Evolutionary conservation across 2,329 filamentous ascomycete genomes (phyloP).

Genomic region (Magnaporthiopsis incrustans): DNA sequence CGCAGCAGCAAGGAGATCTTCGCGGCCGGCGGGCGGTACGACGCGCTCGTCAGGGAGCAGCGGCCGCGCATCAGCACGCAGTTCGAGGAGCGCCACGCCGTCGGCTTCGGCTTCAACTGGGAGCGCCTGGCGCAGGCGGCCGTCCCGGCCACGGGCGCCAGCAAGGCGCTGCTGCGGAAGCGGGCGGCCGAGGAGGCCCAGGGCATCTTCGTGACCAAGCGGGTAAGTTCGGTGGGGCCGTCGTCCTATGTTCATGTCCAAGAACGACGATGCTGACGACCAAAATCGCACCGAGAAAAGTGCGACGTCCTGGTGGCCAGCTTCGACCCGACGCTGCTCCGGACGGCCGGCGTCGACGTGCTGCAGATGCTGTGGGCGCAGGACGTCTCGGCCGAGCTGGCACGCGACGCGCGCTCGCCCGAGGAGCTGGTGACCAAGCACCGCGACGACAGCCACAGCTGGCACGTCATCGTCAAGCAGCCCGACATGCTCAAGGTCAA

Average conservation of each 20-base stretch:
- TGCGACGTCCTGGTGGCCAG: constrained; percentile 88
- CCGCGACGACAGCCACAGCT: constrained; percentile 69
- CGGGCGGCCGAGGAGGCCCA: constrained; percentile 37
- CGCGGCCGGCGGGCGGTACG: constrained; percentile 89
- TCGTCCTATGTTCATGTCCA: too few relatives aligned
- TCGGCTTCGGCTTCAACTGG: constrained; percentile 88
- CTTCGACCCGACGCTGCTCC: constrained; percentile 70
- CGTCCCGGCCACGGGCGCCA: constrained; percentile 27
- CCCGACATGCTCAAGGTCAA: constrained; percentile 73
- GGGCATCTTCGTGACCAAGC: constrained; percentile 51
- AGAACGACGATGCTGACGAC: not conserved
- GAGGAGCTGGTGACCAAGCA: constrained; percentile 75
- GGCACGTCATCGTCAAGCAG: constrained; percentile 83
- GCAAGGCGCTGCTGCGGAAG: constrained; percentile 59
- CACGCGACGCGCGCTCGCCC: constrained; percentile 66
- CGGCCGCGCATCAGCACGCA: constrained; percentile 59
- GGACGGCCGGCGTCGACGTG: constrained; percentile 68
- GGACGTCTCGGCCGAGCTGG: constrained; percentile 82
- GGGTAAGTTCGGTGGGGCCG: constrained; percentile 38
- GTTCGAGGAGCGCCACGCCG: constrained; percentile 65
- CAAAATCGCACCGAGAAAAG: constrained; percentile 29
- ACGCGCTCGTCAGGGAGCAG: constrained; percentile 78
- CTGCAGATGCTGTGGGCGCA: constrained; percentile 73
- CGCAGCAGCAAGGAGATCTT: constrained; percentile 78
- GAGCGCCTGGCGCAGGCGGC: constrained; percentile 67